phyloP scores from a whole-genome alignment of 169 alveolate species.

The Plasmodium knowlesi region DNA sequence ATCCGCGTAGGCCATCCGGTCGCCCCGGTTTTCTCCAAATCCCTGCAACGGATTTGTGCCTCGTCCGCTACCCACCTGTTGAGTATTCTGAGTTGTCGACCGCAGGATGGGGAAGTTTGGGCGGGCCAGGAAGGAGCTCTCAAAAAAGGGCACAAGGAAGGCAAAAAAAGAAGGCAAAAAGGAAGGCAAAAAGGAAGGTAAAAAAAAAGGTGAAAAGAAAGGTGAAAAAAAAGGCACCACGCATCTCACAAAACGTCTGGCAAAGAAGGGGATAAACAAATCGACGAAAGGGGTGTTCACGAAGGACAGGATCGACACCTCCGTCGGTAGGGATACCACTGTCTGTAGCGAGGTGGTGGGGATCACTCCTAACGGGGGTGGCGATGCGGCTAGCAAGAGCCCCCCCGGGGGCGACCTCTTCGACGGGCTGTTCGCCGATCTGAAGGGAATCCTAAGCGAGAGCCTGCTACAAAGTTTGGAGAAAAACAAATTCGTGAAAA shows the following conservation, averaged over 20 bases:
- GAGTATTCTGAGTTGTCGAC: not conserved
- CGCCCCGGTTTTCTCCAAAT: not conserved
- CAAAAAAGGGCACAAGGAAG: not conserved
- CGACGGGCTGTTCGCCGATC: conserved; percentile 60
- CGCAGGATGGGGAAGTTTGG: not conserved
- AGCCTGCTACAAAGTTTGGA: conserved; percentile 59
- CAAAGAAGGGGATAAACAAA: not conserved
- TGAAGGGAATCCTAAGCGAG: conserved; percentile 33
- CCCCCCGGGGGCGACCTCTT: conserved; percentile 13
- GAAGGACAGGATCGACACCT: not conserved
- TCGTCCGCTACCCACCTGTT: not conserved
- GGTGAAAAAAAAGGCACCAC: not conserved
- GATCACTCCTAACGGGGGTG: too few relatives aligned
- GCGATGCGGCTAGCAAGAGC: too few relatives aligned
- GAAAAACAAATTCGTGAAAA: conserved; percentile 78
- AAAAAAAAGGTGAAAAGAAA: not conserved
- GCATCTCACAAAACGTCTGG: not conserved
- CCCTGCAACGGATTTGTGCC: too few relatives aligned
- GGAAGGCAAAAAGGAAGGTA: not conserved
- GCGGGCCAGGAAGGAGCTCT: not conserved
- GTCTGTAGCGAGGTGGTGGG: not conserved
- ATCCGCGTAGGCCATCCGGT: not conserved
- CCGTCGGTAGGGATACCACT: not conserved
- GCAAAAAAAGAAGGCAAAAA: not conserved
- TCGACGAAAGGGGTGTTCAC: not conserved